Evolutionary conservation across 306 rosid species (phyloP).

Genomic region (Fragaria nilgerrensis): DNA sequence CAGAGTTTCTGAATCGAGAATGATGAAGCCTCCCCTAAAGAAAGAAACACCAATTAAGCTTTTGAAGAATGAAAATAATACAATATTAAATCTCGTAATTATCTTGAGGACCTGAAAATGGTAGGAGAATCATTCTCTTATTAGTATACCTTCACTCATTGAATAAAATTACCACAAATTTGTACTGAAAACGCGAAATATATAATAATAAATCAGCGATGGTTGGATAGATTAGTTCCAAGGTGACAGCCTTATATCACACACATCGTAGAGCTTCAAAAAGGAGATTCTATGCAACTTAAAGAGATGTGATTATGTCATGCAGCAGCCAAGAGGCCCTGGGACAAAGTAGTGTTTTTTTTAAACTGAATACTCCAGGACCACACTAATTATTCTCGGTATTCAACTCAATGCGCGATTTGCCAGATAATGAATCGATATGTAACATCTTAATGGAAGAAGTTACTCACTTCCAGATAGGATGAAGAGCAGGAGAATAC

Average conservation of each 20-base stretch:
- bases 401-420: not conserved
- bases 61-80: not conserved
- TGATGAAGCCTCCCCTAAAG: constrained; percentile 60
- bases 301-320: not conserved
- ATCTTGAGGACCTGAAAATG: not conserved
- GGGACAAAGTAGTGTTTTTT: not conserved
- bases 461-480: constrained; percentile 64
- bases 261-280: not conserved
- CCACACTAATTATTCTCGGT: not conserved
- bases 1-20: constrained; percentile 26
- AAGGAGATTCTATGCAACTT: not conserved
- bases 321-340: not conserved
- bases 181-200: not conserved
- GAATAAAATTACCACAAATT: not conserved
- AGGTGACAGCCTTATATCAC: not conserved
- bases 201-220: not conserved
- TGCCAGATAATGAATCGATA: not conserved
- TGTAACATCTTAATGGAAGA: constrained; percentile 22
- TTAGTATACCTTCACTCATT: not conserved
- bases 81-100: not conserved
- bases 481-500: constrained; percentile 40
- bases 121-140: not conserved
- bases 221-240: not conserved
- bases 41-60: constrained; percentile 18
- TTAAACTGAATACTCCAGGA: not conserved